phyloP scores from a whole-genome alignment of 495 filamentous ascomycete species.

The Penicillium lagena region DNA sequence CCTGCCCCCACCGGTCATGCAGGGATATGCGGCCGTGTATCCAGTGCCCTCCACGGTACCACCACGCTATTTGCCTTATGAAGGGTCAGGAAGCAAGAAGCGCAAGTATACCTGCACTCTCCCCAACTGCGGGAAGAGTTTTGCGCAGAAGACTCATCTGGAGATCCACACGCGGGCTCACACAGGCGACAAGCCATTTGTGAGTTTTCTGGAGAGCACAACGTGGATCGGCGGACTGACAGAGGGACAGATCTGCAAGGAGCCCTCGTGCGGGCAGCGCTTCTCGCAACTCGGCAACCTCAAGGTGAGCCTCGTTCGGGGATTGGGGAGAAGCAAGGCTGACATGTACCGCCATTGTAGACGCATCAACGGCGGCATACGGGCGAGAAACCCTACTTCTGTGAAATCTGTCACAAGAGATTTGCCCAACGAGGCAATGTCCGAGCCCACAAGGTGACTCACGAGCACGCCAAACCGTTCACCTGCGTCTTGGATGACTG shows the following conservation, averaged over 20 bases:
- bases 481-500: conserved; percentile 76
- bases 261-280: conserved; percentile 66
- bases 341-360: conserved; percentile 27
- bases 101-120: conserved; percentile 68
- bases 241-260: conserved; percentile 56
- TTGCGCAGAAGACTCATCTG: conserved; percentile 88
- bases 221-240: too few relatives aligned
- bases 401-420: conserved; percentile 71
- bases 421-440: conserved; percentile 87
- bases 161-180: conserved; percentile 88
- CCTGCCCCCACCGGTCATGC: conserved; percentile 16
- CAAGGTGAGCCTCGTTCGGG: conserved; percentile 49
- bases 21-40: conserved; percentile 22
- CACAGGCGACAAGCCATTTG: conserved; percentile 87
- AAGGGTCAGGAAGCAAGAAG: conserved; percentile 30
- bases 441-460: conserved; percentile 78
- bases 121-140: conserved; percentile 71
- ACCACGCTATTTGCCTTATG: conserved; percentile 16
- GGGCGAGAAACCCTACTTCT: conserved; percentile 80
- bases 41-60: conserved; percentile 10
- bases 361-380: conserved; percentile 84
- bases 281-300: conserved; percentile 89
- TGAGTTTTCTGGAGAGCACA: conserved; percentile 37
- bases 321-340: neutral
- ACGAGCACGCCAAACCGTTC: conserved; percentile 71